Evolutionary conservation across 305 asterid genomes (phyloP).

Genomic region (Stenogyne calaminthoides): DNA sequence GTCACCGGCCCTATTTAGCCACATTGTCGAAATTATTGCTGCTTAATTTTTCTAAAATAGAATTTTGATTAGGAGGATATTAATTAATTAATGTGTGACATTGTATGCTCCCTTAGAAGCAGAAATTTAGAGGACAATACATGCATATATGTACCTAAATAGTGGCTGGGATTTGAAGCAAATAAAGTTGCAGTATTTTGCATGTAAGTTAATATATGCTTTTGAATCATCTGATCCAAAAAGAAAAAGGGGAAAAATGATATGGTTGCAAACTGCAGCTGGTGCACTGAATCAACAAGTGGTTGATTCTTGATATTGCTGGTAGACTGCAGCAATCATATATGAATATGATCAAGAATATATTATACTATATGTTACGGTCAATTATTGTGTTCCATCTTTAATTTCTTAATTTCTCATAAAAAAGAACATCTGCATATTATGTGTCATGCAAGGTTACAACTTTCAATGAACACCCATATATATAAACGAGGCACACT

Average conservation of each 20-base stretch:
- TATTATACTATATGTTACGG: no score
- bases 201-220: constrained; percentile 30
- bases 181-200: background rate
- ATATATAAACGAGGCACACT: no score
- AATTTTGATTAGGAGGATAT: background rate
- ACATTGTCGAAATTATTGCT: background rate
- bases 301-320: constrained; percentile 22
- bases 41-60: background rate
- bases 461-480: no score
- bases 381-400: no score
- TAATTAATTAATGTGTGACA: background rate
- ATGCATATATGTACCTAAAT: constrained; percentile 7
- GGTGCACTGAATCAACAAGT: background rate
- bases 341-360: no score
- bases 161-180: constrained; percentile 6
- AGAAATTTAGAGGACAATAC: background rate
- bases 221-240: background rate
- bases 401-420: no score
- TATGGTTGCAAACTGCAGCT: no score
- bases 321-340: constrained; percentile 21
- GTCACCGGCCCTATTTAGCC: no score
- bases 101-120: background rate
- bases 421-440: no score
- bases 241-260: no score
- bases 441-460: no score